Base-by-base conservation (phyloP, 257 asterid species). In the Haberlea rhodopensis region DNA sequence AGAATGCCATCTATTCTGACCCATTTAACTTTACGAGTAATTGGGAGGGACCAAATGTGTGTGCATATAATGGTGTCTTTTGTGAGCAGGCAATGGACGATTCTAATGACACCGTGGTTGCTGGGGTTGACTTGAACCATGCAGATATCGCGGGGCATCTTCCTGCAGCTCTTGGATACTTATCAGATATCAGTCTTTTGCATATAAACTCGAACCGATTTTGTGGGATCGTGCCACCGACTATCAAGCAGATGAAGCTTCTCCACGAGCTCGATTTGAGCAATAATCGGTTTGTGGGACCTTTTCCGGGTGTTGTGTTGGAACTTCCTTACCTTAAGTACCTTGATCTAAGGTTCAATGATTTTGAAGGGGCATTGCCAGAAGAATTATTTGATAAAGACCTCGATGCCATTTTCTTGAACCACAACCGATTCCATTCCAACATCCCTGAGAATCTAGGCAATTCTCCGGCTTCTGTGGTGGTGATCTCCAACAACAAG, bases 141-240 rank as follows among this genome's bases (percentile, higher is more conserved):
- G 96, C 77, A 0, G 99, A 92, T 28, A 83, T 92, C 5, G 97
- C 97, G 0, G 97, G 97, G 0, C 92, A 89, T 73, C 83, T 92
- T 1, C 99, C 99, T 0, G 82, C 77, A 0, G 99, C 87, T 73
- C 62, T 92, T 10, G 96, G 95, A 2, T 37, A 87, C 55, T 57
- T 92, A 10, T 53, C 75, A 0, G 99, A 92, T 31, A 70, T 87
- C 18, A 79, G 90, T 26, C 88, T 92, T 22, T 73, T 92, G 68
- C 99, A 89, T 55, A 25, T 92, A 22, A 90, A 87, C 53, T 87
- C 97, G 21, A 92, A 92, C 71, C n/a, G 99, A 22, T 84, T 88
- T 15, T 92, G 96, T 63, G 99, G 99, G 5, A 66, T 92, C 21
- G 68, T 92, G 3, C 99, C 99, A 1, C 73, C 76, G 28, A 75